Conservation (phyloP, 176 grass and related monocot species). For the Bolboschoenus planiculmis region DNA sequence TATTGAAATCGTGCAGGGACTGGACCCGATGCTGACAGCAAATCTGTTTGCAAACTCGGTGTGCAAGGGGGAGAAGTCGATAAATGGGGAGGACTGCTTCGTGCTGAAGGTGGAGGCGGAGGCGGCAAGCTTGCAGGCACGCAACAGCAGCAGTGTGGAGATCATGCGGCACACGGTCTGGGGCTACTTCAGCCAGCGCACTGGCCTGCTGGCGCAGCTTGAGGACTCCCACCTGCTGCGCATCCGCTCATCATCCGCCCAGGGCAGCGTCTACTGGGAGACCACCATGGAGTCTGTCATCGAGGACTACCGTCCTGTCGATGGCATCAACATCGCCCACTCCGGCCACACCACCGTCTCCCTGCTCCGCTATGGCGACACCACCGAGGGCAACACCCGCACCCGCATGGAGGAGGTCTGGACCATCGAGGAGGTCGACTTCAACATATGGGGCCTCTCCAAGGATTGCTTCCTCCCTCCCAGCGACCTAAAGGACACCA, state of each 20-base stretch:
- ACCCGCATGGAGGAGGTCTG: slow-evolving; percentile 88
- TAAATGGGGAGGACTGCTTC: slow-evolving; percentile 84
- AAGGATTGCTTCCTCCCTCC: slow-evolving; percentile 93
- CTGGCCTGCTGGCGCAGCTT: slow-evolving; percentile 77
- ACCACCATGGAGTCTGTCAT: slow-evolving; percentile 87
- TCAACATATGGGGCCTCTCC: slow-evolving; percentile 79
- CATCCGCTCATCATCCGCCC: slow-evolving; percentile 41
- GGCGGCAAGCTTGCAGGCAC: slow-evolving; percentile 62
- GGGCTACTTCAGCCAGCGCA: slow-evolving; percentile 98
- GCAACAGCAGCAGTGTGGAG: slow-evolving; percentile 81
- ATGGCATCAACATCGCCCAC: slow-evolving; percentile 92
- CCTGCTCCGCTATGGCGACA: slow-evolving; percentile 70
- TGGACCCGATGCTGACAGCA: slow-evolving; percentile 79
- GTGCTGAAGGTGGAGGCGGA: slow-evolving; percentile 86
- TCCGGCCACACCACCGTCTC: slow-evolving; percentile 62
- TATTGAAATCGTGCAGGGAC: slow-evolving; percentile 35
- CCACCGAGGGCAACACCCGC: slow-evolving; percentile 47
- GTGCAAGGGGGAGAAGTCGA: slow-evolving; percentile 64
- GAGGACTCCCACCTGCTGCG: slow-evolving; percentile 96
- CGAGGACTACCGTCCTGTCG: slow-evolving; percentile 71
- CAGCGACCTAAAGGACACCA: slow-evolving; percentile 66
- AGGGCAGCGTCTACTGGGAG: slow-evolving; percentile 82
- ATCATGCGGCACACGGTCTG: slow-evolving; percentile 90
- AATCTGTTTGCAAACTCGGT: slow-evolving; percentile 80
- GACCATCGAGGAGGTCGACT: slow-evolving; percentile 88